Evolutionary conservation across 2,329 filamentous ascomycete species (phyloP).

Genomic region (Chrysosporium keratinophilum): DNA sequence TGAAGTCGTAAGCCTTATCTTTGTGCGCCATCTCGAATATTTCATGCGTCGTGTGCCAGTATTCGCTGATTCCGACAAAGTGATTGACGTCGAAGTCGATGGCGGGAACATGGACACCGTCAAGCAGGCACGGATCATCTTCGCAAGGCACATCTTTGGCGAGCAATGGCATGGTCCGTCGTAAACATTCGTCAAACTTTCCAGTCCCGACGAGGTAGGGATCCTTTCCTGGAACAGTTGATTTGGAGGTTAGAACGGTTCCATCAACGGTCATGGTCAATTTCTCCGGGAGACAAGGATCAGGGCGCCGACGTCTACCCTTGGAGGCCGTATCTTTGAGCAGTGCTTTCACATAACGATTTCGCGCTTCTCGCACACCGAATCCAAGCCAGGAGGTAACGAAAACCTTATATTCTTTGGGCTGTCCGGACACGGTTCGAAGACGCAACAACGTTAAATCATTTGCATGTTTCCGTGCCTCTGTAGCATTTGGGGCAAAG

Average conservation of each 20-base stretch:
- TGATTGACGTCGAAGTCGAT: conserved; percentile 98
- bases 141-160: conserved; percentile 79
- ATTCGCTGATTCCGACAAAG: conserved; percentile 95
- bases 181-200: conserved; percentile 72
- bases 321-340: conserved; percentile 53
- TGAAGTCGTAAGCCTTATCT: conserved; percentile 74
- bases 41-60: conserved; percentile 96
- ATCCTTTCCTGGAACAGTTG: conserved; percentile 32
- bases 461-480: conserved; percentile 77
- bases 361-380: conserved; percentile 85
- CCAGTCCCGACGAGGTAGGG: conserved; percentile 69
- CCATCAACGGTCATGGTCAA: conserved; percentile 66
- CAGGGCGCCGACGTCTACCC: conserved; percentile 59
- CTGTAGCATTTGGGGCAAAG: conserved; percentile 87
- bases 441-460: conserved; percentile 79
- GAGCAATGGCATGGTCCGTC: conserved; percentile 70
- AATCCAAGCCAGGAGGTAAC: conserved; percentile 96
- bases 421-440: conserved; percentile 66
- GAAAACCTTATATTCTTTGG: conserved; percentile 78
- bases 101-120: conserved; percentile 83
- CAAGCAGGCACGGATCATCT: conserved; percentile 75
- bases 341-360: conserved; percentile 72
- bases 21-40: conserved; percentile 72
- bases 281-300: conserved; percentile 79
- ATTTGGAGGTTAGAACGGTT: conserved; percentile 40